Conservation (phyloP, 2,329 filamentous ascomycete genomes). For the Gremmenia infestans region DNA sequence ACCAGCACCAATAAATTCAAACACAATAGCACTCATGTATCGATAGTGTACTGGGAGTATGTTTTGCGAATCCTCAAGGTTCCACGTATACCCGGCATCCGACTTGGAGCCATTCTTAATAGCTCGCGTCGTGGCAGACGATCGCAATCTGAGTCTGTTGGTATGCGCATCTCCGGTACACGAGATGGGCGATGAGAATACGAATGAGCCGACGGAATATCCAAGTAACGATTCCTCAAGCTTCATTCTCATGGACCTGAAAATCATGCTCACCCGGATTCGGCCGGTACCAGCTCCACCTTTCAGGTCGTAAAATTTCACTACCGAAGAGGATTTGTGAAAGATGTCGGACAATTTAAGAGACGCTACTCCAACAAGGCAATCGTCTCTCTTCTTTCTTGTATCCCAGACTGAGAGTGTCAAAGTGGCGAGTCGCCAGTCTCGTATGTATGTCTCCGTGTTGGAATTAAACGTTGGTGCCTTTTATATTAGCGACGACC, state of each 20-base stretch:
- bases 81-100: conserved; percentile 5
- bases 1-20: conserved; percentile 9
- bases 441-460: conserved; percentile 16
- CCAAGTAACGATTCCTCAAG: conserved; percentile 16
- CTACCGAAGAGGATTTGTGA: conserved; percentile 13
- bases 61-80: conserved; percentile 6
- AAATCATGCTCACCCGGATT: conserved; percentile 19
- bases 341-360: conserved; percentile 18
- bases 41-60: conserved; percentile 11
- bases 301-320: conserved; percentile 19
- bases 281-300: conserved; percentile 16
- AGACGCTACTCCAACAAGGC: conserved; percentile 16
- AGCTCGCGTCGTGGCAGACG: conserved; percentile 6
- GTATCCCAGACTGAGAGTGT: conserved; percentile 18
- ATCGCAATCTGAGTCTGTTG: conserved; percentile 10
- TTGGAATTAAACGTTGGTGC: conserved; percentile 16
- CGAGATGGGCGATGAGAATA: conserved; percentile 12
- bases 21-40: conserved; percentile 13
- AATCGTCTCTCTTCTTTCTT: conserved; percentile 16
- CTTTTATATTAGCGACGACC: background rate
- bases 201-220: conserved; percentile 14
- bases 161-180: conserved; percentile 11
- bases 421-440: conserved; percentile 16
- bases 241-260: conserved; percentile 18
- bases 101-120: conserved; percentile 10